Base-by-base conservation (phyloP, 768 basidiomycete genomes). In the Asterophora lycoperdoides region DNA sequence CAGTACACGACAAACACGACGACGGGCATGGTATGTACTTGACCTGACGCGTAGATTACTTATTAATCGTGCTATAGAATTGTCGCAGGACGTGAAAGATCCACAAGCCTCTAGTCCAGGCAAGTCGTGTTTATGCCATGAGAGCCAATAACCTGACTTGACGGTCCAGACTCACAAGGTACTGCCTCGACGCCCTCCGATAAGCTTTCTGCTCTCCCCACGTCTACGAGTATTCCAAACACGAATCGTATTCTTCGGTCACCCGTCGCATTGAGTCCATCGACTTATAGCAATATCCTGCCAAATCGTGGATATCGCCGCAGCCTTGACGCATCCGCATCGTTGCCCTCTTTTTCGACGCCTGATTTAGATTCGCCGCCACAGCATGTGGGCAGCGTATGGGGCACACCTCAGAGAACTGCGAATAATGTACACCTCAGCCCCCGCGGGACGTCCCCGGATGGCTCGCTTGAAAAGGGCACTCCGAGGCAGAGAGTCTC, bases 401-500 rank as follows among this genome's bases (percentile, higher is more conserved):
- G 56, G 23, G 23, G 3, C 23, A 23, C 23, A 23, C 6, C 23
- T 6, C 23, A 23, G 23, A 23, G 6, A 6, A 23, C 23, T 23
- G 3, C 23, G 3, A 23, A 23, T 23, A 23, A 23, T 23, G 23
- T 23, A 3, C 23, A 23, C 23, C 23, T 23, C 23, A 23, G 23
- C 17, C 58, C 59, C 23, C 61, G 49, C 26, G 49, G 56, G 13
- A 64, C 58, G 38, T 68, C 73, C 1, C 53, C 54, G 5, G 73
- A 78, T 5, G 62, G 65, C 6, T 72, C 74, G 2, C 51, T 60
- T 0, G 70, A 70, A 14, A 72, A 65, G 44, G 74, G 71, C 6
- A 76, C 74, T 2, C 72, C 80, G 3, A 69, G 63, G 32, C 78
- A 78, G 51, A 74, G 77, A 34, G 71, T 79, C 30, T 79, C 78